Conservation (phyloP, 163 green algal genomes). For the Coccomyxa subellipsoidea region DNA sequence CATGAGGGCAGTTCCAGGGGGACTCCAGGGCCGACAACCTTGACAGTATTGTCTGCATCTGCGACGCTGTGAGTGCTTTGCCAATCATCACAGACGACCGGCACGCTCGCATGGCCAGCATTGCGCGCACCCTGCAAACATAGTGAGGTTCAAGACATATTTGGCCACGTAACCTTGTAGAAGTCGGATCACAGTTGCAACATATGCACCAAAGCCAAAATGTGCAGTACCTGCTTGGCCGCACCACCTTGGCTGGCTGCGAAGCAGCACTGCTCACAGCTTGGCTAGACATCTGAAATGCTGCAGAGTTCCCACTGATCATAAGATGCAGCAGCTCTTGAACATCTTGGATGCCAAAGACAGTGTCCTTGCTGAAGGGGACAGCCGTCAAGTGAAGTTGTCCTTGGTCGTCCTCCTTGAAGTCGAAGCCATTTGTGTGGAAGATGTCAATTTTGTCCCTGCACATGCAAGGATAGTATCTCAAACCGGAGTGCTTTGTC, state of each 20-base stretch:
- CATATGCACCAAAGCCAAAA: too few species aligned
- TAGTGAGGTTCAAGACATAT: background rate
- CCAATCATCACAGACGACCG: conserved; percentile 96
- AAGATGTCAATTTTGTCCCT: conserved; percentile 63
- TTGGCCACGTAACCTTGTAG: background rate
- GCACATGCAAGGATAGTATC: background rate
- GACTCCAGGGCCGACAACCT: conserved; percentile 72
- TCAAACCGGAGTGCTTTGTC: too few species aligned
- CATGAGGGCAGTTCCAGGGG: conserved; percentile 98
- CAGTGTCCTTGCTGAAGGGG: conserved; percentile 61
- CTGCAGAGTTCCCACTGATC: background rate
- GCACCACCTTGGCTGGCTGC: background rate
- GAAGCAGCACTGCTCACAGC: background rate
- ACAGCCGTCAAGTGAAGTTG: conserved; percentile 67
- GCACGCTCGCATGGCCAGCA: conserved; percentile 93
- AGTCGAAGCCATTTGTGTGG: conserved; percentile 81
- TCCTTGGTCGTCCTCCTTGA: conserved; percentile 55
- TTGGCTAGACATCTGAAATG: background rate
- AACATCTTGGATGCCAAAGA: conserved; percentile 71
- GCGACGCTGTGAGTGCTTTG: conserved; percentile 48
- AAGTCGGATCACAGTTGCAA: too few species aligned
- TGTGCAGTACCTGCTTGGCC: conserved; percentile 13
- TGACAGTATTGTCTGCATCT: conserved; percentile 64
- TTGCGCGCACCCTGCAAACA: conserved; percentile 67
- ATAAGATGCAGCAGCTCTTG: conserved; percentile 76